These are phyloP conservation scores for Trichocomaceae sp. DNA, from an alignment of 2,329 filamentous ascomycete genomes.

Conservation along the genomic window DNA sequence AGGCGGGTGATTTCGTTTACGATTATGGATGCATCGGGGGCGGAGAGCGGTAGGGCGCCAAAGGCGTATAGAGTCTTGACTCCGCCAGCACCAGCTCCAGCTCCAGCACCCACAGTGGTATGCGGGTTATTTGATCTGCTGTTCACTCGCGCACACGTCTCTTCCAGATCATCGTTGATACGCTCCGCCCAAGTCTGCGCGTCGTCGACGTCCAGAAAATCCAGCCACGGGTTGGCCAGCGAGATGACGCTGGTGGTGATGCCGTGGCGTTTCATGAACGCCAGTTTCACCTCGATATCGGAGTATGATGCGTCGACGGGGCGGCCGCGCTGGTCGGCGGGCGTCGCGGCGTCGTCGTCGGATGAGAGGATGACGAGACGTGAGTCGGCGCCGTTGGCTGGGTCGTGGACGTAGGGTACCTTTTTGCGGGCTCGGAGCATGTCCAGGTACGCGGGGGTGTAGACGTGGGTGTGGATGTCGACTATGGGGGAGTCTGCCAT, in stretches of 20 bases:
- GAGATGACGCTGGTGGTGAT: conserved; percentile 82
- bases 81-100: too few species aligned
- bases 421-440: conserved; percentile 49
- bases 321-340: conserved; percentile 55
- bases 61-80: conserved; percentile 70
- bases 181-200: conserved; percentile 57
- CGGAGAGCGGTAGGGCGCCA: conserved; percentile 71
- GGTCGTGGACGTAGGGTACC: conserved; percentile 41
- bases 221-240: conserved; percentile 88
- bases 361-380: conserved; percentile 44
- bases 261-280: conserved; percentile 78
- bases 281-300: conserved; percentile 69
- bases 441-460: conserved; percentile 54
- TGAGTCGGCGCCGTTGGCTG: conserved; percentile 27
- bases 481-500: conserved; percentile 40
- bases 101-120: too few species aligned
- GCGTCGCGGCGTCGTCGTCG: conserved; percentile 37
- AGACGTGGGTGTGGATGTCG: conserved; percentile 59
- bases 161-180: conserved; percentile 73
- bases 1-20: conserved; percentile 58
- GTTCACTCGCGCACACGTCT: conserved; percentile 55
- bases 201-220: conserved; percentile 62
- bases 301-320: conserved; percentile 80
- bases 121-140: conserved; percentile 16
- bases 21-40: conserved; percentile 55